Evolutionary conservation across 2,329 filamentous ascomycete species (phyloP).

Genomic region (Trichoderma afroharzianum): DNA sequence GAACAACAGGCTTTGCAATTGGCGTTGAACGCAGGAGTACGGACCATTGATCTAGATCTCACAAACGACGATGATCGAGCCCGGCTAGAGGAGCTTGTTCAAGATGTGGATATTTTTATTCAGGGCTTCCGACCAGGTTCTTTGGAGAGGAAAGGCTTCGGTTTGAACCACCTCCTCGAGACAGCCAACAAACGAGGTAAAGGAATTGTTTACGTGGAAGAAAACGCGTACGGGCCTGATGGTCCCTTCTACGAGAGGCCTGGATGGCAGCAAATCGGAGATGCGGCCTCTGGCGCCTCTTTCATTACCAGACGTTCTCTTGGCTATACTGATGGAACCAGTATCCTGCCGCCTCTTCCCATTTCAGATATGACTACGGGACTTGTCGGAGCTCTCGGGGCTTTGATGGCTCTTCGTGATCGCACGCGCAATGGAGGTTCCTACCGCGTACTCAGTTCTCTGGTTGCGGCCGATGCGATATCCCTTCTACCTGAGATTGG

Average conservation of each 20-base stretch:
- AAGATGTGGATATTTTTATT: constrained; percentile 39
- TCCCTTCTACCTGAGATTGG: not conserved
- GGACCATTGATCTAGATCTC: constrained; percentile 50
- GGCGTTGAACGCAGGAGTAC: not conserved
- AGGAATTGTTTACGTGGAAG: constrained; percentile 61
- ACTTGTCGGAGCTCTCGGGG: not conserved
- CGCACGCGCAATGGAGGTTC: not conserved
- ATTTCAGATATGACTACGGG: not conserved
- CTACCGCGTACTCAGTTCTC: not conserved
- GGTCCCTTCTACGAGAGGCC: constrained; percentile 56
- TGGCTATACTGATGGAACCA: constrained; percentile 13
- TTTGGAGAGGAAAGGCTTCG: constrained; percentile 43
- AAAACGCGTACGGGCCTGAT: constrained; percentile 61
- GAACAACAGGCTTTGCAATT: not conserved
- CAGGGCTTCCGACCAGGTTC: constrained; percentile 29
- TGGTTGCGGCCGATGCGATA: not conserved
- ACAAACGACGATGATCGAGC: constrained; percentile 37
- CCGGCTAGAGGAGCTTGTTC: constrained; percentile 39
- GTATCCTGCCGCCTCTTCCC: not conserved
- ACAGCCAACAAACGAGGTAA: constrained; percentile 48
- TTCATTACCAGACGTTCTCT: constrained; percentile 31
- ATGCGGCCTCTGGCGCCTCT: constrained; percentile 37
- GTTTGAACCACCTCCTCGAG: constrained; percentile 40
- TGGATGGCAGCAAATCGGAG: constrained; percentile 66
- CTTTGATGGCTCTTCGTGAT: not conserved